phyloP scores from a whole-genome alignment of 495 filamentous ascomycete genomes.

The Gamarada debralockiae region DNA sequence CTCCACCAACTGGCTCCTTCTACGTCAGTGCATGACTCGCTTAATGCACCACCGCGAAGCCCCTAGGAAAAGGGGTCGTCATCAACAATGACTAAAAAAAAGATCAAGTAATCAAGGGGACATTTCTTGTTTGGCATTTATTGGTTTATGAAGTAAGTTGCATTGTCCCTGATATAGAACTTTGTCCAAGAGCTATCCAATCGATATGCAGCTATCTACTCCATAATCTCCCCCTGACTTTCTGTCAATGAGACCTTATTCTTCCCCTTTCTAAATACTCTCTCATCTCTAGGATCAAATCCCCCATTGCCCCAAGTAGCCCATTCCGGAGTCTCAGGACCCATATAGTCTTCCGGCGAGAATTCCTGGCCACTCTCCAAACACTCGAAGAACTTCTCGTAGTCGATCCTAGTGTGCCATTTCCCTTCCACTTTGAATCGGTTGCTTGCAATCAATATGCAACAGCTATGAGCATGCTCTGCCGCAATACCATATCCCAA shows the following conservation, averaged over 20 bases:
- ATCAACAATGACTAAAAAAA: too few species aligned
- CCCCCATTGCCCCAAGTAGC: conserved; percentile 91
- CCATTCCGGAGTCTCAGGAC: conserved; percentile 81
- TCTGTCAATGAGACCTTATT: conserved; percentile 20
- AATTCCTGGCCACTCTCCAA: conserved; percentile 69
- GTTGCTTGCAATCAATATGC: conserved; percentile 75
- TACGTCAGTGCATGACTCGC: conserved; percentile 11
- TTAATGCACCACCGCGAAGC: neutral
- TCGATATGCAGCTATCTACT: too few species aligned
- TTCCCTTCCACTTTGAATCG: conserved; percentile 63
- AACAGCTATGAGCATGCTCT: conserved; percentile 93
- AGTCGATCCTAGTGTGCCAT: conserved; percentile 92
- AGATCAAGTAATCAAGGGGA: too few species aligned
- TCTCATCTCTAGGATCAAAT: conserved; percentile 85
- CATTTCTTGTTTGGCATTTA: too few species aligned
- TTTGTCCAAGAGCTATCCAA: too few species aligned
- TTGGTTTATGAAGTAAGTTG: too few species aligned
- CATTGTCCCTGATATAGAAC: too few species aligned
- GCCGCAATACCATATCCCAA: conserved; percentile 86
- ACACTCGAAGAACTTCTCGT: conserved; percentile 81
- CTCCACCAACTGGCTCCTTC: conserved; percentile 7
- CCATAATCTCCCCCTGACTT: conserved; percentile 9
- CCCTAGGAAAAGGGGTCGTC: too few species aligned
- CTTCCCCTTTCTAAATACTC: conserved; percentile 78
- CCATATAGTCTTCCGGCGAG: conserved; percentile 86